phyloP scores from a whole-genome alignment of 2,329 filamentous ascomycete species.

The Colletotrichum siamense region DNA sequence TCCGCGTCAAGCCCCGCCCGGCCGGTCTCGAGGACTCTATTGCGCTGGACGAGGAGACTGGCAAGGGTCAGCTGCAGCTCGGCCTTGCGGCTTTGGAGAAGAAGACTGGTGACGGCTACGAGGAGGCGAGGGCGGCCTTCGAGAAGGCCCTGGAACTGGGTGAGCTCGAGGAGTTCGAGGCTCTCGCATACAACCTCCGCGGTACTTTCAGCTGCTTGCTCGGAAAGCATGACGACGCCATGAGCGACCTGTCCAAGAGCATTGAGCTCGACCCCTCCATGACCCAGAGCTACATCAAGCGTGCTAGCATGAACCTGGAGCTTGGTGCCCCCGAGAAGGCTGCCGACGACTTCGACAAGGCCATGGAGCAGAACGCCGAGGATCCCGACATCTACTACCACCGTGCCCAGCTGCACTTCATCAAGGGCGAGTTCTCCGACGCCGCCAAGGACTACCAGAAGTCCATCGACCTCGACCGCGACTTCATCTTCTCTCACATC shows the following conservation, averaged over 20 bases:
- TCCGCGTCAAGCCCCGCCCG: slow-evolving; percentile 82
- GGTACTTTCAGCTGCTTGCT: slow-evolving; percentile 94
- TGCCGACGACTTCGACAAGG: slow-evolving; percentile 84
- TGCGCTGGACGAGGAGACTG: slow-evolving; percentile 79
- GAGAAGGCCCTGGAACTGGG: slow-evolving; percentile 85
- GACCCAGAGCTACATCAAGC: slow-evolving; percentile 98
- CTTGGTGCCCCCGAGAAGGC: slow-evolving; percentile 88
- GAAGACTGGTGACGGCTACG: slow-evolving; percentile 90
- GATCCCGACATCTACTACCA: slow-evolving; percentile 99
- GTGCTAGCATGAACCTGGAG: slow-evolving; percentile 96
- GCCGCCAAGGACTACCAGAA: slow-evolving; percentile 99
- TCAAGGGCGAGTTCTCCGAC: slow-evolving; percentile 89
- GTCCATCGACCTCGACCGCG: slow-evolving; percentile 93
- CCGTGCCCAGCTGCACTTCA: slow-evolving; percentile 97
- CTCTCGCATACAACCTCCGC: slow-evolving; percentile 93
- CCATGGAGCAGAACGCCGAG: slow-evolving; percentile 81
- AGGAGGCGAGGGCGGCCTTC: slow-evolving; percentile 85
- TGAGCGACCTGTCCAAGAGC: slow-evolving; percentile 88
- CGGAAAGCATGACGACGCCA: slow-evolving; percentile 83
- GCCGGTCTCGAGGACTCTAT: slow-evolving; percentile 80
- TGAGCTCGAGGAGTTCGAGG: slow-evolving; percentile 82
- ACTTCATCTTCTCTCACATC: slow-evolving; percentile 99
- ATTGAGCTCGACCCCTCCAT: slow-evolving; percentile 86
- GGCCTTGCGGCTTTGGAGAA: slow-evolving; percentile 82
- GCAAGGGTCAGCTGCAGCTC: slow-evolving; percentile 84